phyloP scores from a whole-genome alignment of 768 basidiomycete genomes.

The Phylloporus sp. region DNA sequence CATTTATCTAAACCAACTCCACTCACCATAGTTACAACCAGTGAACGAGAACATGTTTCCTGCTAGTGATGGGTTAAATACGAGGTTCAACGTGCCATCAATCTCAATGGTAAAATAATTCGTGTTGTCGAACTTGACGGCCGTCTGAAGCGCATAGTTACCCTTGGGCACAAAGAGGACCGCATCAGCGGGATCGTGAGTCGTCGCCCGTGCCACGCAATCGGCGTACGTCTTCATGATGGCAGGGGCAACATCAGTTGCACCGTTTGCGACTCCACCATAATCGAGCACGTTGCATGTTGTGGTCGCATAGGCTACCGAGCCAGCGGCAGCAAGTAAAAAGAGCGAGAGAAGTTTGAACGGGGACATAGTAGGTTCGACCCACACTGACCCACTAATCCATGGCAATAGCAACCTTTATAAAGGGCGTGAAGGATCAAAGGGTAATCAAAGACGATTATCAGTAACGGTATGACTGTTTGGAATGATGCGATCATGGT shows the following conservation, averaged over 20 bases:
- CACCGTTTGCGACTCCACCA: slow-evolving; percentile 5
- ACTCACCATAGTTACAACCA: slow-evolving; percentile 1
- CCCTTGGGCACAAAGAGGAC: slow-evolving; percentile 7
- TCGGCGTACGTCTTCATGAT: slow-evolving; percentile 1
- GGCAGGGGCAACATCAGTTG: slow-evolving; percentile 3
- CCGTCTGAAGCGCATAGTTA: not conserved
- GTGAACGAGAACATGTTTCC: slow-evolving; percentile 5
- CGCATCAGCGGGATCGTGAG: not conserved
- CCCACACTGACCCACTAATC: too few relatives aligned
- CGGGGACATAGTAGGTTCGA: too few relatives aligned
- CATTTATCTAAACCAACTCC: not conserved
- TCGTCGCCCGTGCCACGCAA: not conserved
- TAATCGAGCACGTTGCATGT: slow-evolving; percentile 6
- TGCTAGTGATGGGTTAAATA: not conserved
- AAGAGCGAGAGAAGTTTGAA: not conserved
- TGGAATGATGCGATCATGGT: too few relatives aligned
- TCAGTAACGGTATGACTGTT: too few relatives aligned
- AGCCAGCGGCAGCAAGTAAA: not conserved
- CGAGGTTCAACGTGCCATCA: slow-evolving; percentile 2
- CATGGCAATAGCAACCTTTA: too few relatives aligned
- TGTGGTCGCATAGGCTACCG: not conserved
- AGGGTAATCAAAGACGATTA: too few relatives aligned
- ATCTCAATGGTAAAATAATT: slow-evolving; percentile 1
- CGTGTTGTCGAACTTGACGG: not conserved
- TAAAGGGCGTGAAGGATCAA: too few relatives aligned